Evolutionary conservation across 176 grass and related monocot species (phyloP).

Genomic region (Cocos nucifera): DNA sequence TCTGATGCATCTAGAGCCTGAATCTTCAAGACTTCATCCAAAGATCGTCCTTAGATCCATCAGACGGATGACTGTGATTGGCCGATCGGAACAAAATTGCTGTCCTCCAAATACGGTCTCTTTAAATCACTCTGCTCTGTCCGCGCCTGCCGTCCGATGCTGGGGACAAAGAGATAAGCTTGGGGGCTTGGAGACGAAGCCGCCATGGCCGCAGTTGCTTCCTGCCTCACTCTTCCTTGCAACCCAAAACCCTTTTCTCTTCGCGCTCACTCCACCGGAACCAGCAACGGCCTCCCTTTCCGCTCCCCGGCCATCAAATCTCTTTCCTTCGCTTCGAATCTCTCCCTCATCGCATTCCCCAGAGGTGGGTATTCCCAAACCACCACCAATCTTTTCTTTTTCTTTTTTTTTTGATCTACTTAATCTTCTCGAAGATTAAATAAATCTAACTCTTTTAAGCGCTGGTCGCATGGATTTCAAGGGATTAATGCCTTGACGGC

Average conservation of each 20-base stretch:
- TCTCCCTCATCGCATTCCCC: slow-evolving; percentile 12
- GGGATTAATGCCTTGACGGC: background rate
- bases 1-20: too few species aligned
- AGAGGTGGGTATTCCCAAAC: background rate
- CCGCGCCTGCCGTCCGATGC: too few species aligned
- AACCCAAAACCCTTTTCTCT: background rate
- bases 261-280: background rate
- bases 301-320: background rate
- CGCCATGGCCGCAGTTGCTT: slow-evolving; percentile 14
- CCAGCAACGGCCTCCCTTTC: background rate
- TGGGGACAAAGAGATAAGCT: too few species aligned
- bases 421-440: background rate
- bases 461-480: background rate
- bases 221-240: slow-evolving; percentile 5
- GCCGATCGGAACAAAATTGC: too few species aligned
- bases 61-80: too few species aligned
- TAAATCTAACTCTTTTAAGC: background rate
- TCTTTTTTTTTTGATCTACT: background rate
- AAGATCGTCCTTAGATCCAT: too few species aligned
- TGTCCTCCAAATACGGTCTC: too few species aligned
- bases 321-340: slow-evolving; percentile 7
- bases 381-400: background rate
- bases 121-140: too few species aligned
- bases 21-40: too few species aligned
- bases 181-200: background rate